phyloP scores from a whole-genome alignment of 2,329 filamentous ascomycete genomes.

The Mycosphaerelloides madeirae region DNA sequence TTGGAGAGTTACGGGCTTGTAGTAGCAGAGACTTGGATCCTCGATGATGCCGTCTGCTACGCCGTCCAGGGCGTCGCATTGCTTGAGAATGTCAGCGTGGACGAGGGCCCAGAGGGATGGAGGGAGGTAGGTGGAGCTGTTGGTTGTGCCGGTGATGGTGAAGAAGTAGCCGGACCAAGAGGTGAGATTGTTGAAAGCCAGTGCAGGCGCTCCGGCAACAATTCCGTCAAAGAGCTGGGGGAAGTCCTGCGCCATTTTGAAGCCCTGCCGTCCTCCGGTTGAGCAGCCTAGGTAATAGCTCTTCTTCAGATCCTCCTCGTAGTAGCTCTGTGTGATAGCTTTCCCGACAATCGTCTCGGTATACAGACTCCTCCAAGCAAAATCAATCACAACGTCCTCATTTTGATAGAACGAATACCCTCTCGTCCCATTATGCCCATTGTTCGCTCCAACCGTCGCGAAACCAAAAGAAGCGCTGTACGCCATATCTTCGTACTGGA shows the following conservation, averaged over 20 bases:
- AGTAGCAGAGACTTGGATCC: conserved; percentile 40
- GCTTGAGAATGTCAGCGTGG: conserved; percentile 40
- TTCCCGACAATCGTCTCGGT: conserved; percentile 31
- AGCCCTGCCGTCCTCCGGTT: conserved; percentile 43
- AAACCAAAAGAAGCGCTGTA: conserved; percentile 38
- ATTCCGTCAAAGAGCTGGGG: conserved; percentile 46
- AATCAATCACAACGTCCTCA: conserved; percentile 45
- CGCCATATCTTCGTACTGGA: conserved; percentile 35
- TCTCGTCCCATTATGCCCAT: conserved; percentile 41
- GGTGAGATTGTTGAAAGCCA: conserved; percentile 39
- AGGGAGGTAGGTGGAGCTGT: conserved; percentile 37
- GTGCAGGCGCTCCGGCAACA: conserved; percentile 40
- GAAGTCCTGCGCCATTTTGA: conserved; percentile 42
- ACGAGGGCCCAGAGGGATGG: conserved; percentile 37
- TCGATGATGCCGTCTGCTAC: conserved; percentile 44
- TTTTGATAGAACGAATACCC: conserved; percentile 46
- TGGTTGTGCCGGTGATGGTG: conserved; percentile 34
- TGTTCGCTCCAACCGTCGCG: conserved; percentile 39
- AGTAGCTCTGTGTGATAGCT: conserved; percentile 32
- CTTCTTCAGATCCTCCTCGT: conserved; percentile 37
- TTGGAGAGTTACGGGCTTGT: conserved; percentile 36
- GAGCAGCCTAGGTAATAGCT: conserved; percentile 46
- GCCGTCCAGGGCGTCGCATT: conserved; percentile 48
- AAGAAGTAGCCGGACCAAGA: conserved; percentile 41
- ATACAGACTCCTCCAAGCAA: conserved; percentile 37